phyloP scores from a whole-genome alignment of 2,329 filamentous ascomycete genomes.

The Hypoxylon sp. region DNA sequence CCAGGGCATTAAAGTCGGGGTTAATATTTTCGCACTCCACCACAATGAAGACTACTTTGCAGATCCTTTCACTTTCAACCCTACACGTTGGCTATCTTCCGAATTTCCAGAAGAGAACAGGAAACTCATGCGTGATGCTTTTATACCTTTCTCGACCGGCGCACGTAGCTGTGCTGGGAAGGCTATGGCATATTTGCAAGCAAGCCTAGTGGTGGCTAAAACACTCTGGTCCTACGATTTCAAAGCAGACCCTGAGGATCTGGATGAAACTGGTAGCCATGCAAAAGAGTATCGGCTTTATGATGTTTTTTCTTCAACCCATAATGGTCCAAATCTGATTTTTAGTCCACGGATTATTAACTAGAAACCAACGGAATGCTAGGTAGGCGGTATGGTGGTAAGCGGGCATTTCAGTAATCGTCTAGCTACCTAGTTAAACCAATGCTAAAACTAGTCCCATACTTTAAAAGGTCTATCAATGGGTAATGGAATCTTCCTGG shows the following conservation, averaged over 20 bases:
- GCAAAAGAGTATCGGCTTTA: neutral
- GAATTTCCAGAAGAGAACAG: neutral
- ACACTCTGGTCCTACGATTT: constrained; percentile 1
- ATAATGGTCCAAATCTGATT: neutral
- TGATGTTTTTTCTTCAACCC: neutral
- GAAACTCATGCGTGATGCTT: neutral
- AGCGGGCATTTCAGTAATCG: too few relatives aligned
- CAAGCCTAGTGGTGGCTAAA: neutral
- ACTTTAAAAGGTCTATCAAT: neutral
- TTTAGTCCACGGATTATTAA: neutral
- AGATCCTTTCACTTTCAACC: constrained; percentile 3
- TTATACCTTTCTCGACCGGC: neutral
- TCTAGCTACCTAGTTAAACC: neutral
- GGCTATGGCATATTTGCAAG: neutral
- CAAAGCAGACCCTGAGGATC: neutral
- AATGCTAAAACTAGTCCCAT: neutral
- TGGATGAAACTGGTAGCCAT: neutral
- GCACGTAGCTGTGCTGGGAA: neutral
- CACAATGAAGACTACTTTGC: constrained; percentile 7
- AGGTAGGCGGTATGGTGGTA: neutral
- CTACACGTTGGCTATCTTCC: neutral
- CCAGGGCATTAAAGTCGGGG: neutral
- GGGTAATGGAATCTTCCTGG: neutral
- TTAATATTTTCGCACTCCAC: constrained; percentile 1
- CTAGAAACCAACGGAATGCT: neutral